phyloP scores from a whole-genome alignment of 805 yeast species.

The Saccharomycopsis oosterbeekiorum region DNA sequence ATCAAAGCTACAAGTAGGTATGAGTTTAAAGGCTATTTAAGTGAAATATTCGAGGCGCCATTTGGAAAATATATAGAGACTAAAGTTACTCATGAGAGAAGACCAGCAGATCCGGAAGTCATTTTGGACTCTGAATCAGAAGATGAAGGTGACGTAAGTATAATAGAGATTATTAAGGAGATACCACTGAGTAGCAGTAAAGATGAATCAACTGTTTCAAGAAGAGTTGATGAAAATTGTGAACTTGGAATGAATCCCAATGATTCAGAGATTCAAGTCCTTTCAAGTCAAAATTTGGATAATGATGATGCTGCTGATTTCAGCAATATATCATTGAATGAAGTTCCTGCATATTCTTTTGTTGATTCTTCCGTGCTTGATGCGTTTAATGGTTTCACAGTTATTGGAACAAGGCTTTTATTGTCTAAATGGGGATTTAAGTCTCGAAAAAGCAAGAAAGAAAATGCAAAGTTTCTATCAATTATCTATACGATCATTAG shows the following conservation, averaged over 20 bases:
- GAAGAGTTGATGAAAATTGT: not conserved
- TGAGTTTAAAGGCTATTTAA: conserved; percentile 15
- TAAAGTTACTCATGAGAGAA: conserved; percentile 13
- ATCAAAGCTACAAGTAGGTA: conserved; percentile 12
- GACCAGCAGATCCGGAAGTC: conserved; percentile 1
- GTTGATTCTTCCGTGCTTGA: not conserved
- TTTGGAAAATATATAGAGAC: conserved; percentile 18
- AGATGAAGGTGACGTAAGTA: conserved; percentile 12
- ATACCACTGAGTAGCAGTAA: not conserved
- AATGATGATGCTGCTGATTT: not conserved
- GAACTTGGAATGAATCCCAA: not conserved
- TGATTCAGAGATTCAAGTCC: conserved; percentile 13
- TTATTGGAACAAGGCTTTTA: conserved; percentile 1
- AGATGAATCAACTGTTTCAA: not conserved
- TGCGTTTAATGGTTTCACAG: not conserved
- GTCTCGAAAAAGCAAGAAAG: conserved; percentile 7
- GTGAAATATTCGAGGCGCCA: conserved; percentile 7
- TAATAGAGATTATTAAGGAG: conserved; percentile 14
- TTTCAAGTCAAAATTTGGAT: conserved; percentile 8
- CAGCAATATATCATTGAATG: too few relatives aligned
- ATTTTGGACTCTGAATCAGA: conserved; percentile 16
- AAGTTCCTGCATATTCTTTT: not conserved
- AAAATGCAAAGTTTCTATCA: not conserved
- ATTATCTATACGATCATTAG: not conserved
- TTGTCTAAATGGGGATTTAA: conserved; percentile 11